phyloP scores from a whole-genome alignment of 2,329 filamentous ascomycete genomes.

The Rutstroemia sydowiana region DNA sequence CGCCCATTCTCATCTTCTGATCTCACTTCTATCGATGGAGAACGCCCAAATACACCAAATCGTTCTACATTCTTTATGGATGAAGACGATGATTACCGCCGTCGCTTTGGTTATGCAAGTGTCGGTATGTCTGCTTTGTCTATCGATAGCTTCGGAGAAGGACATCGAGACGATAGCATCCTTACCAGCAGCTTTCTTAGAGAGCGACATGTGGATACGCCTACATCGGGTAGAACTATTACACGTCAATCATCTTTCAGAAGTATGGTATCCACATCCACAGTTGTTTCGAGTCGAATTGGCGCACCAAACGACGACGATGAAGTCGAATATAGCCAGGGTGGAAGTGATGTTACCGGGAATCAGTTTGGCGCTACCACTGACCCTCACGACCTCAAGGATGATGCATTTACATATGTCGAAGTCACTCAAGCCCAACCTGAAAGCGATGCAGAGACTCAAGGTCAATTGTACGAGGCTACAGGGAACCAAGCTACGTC shows the following conservation, averaged over 20 bases:
- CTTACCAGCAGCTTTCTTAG: neutral
- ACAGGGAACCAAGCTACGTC: no score
- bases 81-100: neutral
- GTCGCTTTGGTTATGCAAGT: neutral
- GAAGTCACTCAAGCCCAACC: no score
- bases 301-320: neutral
- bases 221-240: neutral
- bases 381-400: no score
- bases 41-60: neutral
- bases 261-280: neutral
- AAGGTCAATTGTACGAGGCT: no score
- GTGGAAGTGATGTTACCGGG: no score
- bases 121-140: neutral
- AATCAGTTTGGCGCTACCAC: no score
- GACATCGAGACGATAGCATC: constrained; percentile 1
- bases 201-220: neutral
- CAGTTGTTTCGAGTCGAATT: neutral
- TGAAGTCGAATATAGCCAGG: neutral
- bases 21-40: constrained; percentile 10
- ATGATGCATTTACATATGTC: no score
- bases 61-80: neutral
- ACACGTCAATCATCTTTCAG: neutral
- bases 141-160: neutral
- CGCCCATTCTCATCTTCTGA: constrained; percentile 16
- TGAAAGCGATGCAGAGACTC: no score